Evolutionary conservation across 495 filamentous ascomycete species (phyloP).

Genomic region (Achaetomiella virescens): DNA sequence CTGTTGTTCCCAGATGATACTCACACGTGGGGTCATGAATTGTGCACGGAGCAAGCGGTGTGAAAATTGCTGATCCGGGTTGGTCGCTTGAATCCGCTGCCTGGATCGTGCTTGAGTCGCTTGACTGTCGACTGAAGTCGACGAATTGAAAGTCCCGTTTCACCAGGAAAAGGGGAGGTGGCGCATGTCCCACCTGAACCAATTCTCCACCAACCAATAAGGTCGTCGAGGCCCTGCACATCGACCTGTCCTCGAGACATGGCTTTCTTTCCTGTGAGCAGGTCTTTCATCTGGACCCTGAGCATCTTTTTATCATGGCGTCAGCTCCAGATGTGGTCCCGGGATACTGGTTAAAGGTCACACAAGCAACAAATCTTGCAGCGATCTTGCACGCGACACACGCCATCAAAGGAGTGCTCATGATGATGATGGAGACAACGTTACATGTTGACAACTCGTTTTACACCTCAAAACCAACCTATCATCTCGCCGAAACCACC

Average conservation of each 20-base stretch:
- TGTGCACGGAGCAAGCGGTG: not conserved
- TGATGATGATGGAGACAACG: not conserved
- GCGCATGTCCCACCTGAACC: not conserved
- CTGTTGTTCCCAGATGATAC: not conserved
- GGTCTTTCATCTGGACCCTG: not conserved
- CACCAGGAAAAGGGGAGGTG: not conserved
- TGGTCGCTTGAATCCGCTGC: too few species aligned
- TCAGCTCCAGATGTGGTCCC: not conserved
- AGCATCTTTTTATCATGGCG: not conserved
- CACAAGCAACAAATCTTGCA: not conserved
- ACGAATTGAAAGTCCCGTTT: not conserved
- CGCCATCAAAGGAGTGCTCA: not conserved
- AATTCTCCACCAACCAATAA: not conserved
- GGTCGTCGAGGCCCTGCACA: not conserved
- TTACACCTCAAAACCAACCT: not conserved
- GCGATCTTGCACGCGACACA: not conserved
- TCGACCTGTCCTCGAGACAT: not conserved
- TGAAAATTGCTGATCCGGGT: not conserved
- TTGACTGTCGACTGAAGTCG: not conserved
- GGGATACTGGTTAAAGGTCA: not conserved
- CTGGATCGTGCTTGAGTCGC: not conserved
- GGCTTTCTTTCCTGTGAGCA: not conserved
- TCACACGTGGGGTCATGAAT: not conserved
- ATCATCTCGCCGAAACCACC: not conserved
- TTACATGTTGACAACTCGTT: not conserved